Conservation (phyloP, 2,329 filamentous ascomycete species). For the Passalora sequoiae region DNA sequence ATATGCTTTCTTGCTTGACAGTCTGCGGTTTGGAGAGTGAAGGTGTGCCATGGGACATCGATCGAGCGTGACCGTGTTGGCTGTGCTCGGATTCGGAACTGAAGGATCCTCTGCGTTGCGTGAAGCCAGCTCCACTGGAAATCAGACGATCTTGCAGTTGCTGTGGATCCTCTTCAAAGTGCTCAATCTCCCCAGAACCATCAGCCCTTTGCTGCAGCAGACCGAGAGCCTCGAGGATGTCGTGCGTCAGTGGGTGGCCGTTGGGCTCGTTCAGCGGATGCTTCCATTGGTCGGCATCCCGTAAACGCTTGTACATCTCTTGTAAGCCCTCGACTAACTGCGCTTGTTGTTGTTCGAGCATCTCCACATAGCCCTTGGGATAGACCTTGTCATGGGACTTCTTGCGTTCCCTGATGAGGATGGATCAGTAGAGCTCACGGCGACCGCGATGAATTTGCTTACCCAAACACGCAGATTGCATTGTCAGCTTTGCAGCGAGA, state of each 20-base stretch:
- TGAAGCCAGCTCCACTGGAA: constrained; percentile 47
- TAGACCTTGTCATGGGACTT: constrained; percentile 64
- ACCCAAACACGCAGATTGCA: constrained; percentile 59
- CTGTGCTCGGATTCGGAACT: constrained; percentile 56
- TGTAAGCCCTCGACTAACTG: constrained; percentile 58
- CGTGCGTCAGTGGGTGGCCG: constrained; percentile 58
- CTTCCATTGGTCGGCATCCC: constrained; percentile 52
- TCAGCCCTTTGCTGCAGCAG: constrained; percentile 51
- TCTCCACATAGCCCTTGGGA: constrained; percentile 63
- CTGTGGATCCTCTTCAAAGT: constrained; percentile 56
- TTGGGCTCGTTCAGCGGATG: constrained; percentile 50
- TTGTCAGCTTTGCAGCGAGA: constrained; percentile 59
- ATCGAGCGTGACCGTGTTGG: constrained; percentile 34
- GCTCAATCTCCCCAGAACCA: constrained; percentile 41
- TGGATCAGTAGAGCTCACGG: too few relatives aligned
- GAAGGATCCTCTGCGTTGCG: constrained; percentile 49
- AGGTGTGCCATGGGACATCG: constrained; percentile 34
- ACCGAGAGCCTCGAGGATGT: constrained; percentile 56
- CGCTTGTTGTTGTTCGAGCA: constrained; percentile 61
- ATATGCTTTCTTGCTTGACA: constrained; percentile 20
- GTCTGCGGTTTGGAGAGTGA: constrained; percentile 26
- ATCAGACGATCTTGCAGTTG: constrained; percentile 53
- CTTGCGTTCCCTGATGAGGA: constrained; percentile 49
- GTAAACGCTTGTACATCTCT: constrained; percentile 53
- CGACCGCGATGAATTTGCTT: too few relatives aligned